Evolutionary conservation across 306 rosid species (phyloP).

Genomic region (Begonia peltatifolia): DNA sequence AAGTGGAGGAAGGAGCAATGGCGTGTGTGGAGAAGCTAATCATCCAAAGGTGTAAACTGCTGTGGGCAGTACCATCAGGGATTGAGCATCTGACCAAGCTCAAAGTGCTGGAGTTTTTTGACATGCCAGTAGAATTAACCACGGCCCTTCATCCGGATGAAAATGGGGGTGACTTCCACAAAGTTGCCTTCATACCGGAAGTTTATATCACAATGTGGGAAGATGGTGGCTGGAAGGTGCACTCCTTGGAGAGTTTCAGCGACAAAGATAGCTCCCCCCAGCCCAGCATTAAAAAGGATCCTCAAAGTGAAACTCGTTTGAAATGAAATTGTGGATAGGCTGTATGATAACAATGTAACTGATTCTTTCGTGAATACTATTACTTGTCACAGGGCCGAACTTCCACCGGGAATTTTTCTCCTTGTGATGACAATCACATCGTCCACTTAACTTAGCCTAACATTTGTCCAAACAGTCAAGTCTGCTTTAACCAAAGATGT

Average conservation of each 20-base stretch:
- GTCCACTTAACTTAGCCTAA: no score
- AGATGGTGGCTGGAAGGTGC: slow-evolving; percentile 57
- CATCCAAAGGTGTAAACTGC: slow-evolving; percentile 32
- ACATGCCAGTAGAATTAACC: slow-evolving; percentile 49
- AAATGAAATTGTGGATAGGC: no score
- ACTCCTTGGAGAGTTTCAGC: slow-evolving; percentile 18
- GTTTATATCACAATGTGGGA: slow-evolving; percentile 47
- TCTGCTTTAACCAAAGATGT: no score
- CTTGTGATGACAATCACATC: no score
- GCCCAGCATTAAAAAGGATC: background rate
- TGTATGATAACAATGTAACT: no score
- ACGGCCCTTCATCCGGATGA: slow-evolving; percentile 27
- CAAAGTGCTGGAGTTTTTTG: slow-evolving; percentile 38
- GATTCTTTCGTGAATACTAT: no score
- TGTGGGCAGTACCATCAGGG: slow-evolving; percentile 47
- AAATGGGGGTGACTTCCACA: slow-evolving; percentile 32
- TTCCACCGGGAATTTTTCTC: no score
- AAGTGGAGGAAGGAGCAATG: slow-evolving; percentile 44
- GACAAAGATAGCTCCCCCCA: slow-evolving; percentile 3
- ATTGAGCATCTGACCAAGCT: slow-evolving; percentile 32
- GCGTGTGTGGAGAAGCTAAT: slow-evolving; percentile 38
- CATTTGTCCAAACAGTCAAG: no score
- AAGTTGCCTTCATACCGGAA: slow-evolving; percentile 40
- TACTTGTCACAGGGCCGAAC: no score
- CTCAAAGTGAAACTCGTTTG: no score